Conservation (phyloP, 208 protist species). For the Trypanosoma boissoni region DNA sequence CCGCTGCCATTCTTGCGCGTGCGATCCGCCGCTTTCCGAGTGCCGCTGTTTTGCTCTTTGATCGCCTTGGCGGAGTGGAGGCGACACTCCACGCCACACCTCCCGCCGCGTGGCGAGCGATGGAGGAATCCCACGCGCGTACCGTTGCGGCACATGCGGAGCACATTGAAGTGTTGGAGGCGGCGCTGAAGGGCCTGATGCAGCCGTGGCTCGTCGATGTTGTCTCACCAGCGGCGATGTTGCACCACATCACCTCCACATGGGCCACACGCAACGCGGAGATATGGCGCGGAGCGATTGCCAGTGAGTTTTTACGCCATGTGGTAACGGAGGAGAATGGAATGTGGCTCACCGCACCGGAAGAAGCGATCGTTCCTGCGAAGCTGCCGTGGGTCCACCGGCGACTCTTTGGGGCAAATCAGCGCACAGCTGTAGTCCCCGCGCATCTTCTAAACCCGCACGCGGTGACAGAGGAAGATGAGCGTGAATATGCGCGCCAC, state of each 20-base stretch:
- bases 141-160: too few species aligned
- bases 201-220: not conserved
- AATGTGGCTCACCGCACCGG: slow-evolving; percentile 8
- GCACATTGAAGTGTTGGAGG: slow-evolving; percentile 5
- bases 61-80: slow-evolving; percentile 37
- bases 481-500: slow-evolving; percentile 18
- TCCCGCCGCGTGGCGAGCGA: slow-evolving; percentile 17
- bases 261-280: slow-evolving; percentile 70
- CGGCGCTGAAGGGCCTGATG: slow-evolving; percentile 8
- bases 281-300: slow-evolving; percentile 69
- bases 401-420: too few species aligned
- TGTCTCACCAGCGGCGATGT: too few species aligned
- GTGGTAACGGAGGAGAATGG: slow-evolving; percentile 22
- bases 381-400: too few species aligned
- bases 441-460: slow-evolving; percentile 36
- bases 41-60: slow-evolving; percentile 50
- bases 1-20: slow-evolving; percentile 38
- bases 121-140: too few species aligned
- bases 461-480: slow-evolving; percentile 24
- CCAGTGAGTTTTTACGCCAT: slow-evolving; percentile 21
- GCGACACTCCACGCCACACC: slow-evolving; percentile 17
- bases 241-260: slow-evolving; percentile 33
- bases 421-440: slow-evolving; percentile 31
- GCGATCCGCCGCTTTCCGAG: slow-evolving; percentile 60
- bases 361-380: too few species aligned